Base-by-base conservation (phyloP, 2,329 filamentous ascomycete genomes). In the Neophaeococcomyces mojaviensis region DNA sequence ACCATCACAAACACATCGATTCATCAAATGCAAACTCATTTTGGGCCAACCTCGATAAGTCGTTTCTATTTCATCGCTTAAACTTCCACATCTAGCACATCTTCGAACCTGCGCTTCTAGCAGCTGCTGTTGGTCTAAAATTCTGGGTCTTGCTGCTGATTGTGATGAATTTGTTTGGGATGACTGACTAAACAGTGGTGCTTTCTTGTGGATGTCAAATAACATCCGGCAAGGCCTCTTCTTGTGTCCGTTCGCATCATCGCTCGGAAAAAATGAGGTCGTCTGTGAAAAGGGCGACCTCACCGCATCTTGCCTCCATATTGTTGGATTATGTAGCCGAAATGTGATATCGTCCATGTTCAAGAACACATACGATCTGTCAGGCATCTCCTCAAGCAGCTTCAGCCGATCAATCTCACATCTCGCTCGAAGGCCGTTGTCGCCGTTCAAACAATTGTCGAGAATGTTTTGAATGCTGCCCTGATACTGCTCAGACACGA, bases 391-490 rank as follows among this genome's bases (percentile, higher is more conserved):
- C 9, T 47, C 44, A 20, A 51, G 86, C 39, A 94, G 71, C 49
- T 74, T 74, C 8, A 81, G 76, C 22, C 79, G 74, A 53, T 92
- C 79, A 9, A 81, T 73, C 45, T 76, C 71, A 4, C 69, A 68
- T 33, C 76, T 72, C 44, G 89, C 74, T 16, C 71, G 69, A 12
- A 83, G 73, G 45, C 77, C 78, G 51, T 81, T 76, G n/a, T 88
- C 72, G 30, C 85, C 77, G 13, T 68, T 71, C 31, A 86, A 68
- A 19, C 86, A 69, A 48, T 74, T 75, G 51, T 85, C 81, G 50
- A 84, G 78, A 40, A 82, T 74, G 79, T 73, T 47, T 76, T 78
- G 55, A 85, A 68, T 2, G 79, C 71, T 68, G 60, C 75, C 63
- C 33, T 54, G 48, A 28, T 55, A 57, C 9, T 40, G 28, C 18